Conservation (phyloP, 495 filamentous ascomycete species). For the Parachaetomium inaequale region DNA sequence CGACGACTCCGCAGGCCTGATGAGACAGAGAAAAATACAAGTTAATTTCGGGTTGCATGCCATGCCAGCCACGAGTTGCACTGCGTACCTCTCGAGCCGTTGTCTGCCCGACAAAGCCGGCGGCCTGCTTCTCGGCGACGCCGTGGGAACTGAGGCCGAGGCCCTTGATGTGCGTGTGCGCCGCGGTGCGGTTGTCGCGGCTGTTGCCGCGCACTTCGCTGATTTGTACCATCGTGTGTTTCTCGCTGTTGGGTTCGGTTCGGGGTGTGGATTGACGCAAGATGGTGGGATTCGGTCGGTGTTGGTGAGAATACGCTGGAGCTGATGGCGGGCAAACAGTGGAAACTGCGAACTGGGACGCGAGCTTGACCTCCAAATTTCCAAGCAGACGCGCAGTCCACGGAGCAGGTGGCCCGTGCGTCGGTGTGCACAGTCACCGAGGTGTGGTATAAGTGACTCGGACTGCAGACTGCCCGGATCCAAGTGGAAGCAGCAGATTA, state of each 20-base stretch:
- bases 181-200: conserved; percentile 91
- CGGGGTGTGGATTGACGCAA: not conserved
- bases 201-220: conserved; percentile 93
- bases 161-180: conserved; percentile 96
- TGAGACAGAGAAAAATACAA: not conserved
- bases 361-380: not conserved
- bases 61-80: not conserved
- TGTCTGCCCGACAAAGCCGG: conserved; percentile 86
- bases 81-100: conserved; percentile 73
- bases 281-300: not conserved
- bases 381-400: not conserved
- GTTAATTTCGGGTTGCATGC: not conserved
- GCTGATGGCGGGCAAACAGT: not conserved
- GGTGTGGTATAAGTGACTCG: not conserved
- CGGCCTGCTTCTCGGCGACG: conserved; percentile 67
- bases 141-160: conserved; percentile 81
- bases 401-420: not conserved
- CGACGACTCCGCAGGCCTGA: conserved; percentile 84
- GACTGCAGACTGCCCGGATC: too few species aligned
- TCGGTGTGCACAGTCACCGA: not conserved
- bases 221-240: conserved; percentile 74
- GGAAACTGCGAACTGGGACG: not conserved
- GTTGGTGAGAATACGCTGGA: not conserved
- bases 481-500: too few species aligned
- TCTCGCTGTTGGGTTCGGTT: not conserved